Evolutionary conservation across 1,139 yeast species (phyloP).

Genomic region (Pichia sp.): DNA sequence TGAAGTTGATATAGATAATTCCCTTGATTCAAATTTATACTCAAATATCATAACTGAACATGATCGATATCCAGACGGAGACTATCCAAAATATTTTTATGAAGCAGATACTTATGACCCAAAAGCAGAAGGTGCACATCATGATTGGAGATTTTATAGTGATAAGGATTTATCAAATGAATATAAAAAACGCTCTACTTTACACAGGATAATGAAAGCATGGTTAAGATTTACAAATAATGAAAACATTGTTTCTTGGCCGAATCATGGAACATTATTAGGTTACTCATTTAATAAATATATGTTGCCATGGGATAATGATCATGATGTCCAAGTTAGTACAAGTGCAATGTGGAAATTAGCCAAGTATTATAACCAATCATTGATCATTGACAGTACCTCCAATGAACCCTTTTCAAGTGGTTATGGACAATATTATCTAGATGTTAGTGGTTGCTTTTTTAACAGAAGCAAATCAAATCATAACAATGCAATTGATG

Average conservation of each 20-base stretch:
- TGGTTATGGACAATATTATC: constrained; percentile 39
- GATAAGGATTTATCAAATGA: constrained; percentile 27
- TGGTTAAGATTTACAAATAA: constrained; percentile 44
- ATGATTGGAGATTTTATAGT: constrained; percentile 42
- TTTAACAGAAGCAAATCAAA: constrained; percentile 32
- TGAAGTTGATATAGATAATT: neutral
- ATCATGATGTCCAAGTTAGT: constrained; percentile 52
- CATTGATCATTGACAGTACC: constrained; percentile 38
- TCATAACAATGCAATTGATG: constrained; percentile 50
- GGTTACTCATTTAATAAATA: constrained; percentile 59
- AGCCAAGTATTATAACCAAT: constrained; percentile 39
- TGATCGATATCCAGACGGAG: constrained; percentile 1
- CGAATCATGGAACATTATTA: constrained; percentile 53
- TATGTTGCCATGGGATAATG: constrained; percentile 56
- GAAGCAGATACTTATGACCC: constrained; percentile 30
- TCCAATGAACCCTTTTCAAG: constrained; percentile 12
- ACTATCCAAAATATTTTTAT: constrained; percentile 28
- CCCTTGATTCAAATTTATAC: constrained; percentile 17
- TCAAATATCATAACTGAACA: constrained; percentile 9
- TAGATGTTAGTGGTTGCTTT: constrained; percentile 42
- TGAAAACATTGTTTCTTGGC: constrained; percentile 43
- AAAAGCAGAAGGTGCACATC: constrained; percentile 23
- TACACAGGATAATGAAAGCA: constrained; percentile 41
- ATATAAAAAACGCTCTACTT: constrained; percentile 35
- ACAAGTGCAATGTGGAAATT: constrained; percentile 35